These are phyloP conservation scores for Pichia sp. DNA, from an alignment of 1,139 yeast species.

Conservation along the genomic window DNA sequence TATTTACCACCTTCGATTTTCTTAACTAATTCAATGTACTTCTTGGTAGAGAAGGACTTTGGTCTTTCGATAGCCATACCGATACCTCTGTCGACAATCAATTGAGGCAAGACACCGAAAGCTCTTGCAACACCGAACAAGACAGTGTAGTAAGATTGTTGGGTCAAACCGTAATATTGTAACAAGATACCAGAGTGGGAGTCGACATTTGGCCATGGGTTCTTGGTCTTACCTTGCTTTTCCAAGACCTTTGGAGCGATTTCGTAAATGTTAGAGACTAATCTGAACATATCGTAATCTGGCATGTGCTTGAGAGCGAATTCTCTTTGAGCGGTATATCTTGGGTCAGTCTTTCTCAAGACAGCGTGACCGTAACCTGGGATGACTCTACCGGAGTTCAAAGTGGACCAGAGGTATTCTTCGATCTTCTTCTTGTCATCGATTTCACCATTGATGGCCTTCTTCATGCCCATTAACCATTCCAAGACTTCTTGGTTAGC, in stretches of 20 bases:
- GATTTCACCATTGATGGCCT: conserved; percentile 62
- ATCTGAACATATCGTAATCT: conserved; percentile 85
- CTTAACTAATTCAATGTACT: conserved; percentile 59
- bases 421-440: conserved; percentile 72
- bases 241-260: conserved; percentile 94
- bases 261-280: conserved; percentile 85
- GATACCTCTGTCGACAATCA: conserved; percentile 92
- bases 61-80: conserved; percentile 98
- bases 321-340: conserved; percentile 96
- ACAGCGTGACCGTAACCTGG: conserved; percentile 99
- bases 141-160: conserved; percentile 95
- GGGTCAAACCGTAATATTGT: conserved; percentile 95
- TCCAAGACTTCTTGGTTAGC: conserved; percentile 97
- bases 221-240: conserved; percentile 96
- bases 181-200: conserved; percentile 95
- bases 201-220: conserved; percentile 99
- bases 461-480: conserved; percentile 82
- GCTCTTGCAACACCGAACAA: conserved; percentile 98
- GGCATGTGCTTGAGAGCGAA: conserved; percentile 97
- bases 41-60: conserved; percentile 82
- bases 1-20: conserved; percentile 15
- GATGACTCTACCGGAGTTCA: conserved; percentile 89
- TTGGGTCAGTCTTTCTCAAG: conserved; percentile 93
- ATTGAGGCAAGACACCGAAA: conserved; percentile 94
- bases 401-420: conserved; percentile 85